phyloP scores from a whole-genome alignment of 2,329 filamentous ascomycete genomes.

The Thyridium curvatum region DNA sequence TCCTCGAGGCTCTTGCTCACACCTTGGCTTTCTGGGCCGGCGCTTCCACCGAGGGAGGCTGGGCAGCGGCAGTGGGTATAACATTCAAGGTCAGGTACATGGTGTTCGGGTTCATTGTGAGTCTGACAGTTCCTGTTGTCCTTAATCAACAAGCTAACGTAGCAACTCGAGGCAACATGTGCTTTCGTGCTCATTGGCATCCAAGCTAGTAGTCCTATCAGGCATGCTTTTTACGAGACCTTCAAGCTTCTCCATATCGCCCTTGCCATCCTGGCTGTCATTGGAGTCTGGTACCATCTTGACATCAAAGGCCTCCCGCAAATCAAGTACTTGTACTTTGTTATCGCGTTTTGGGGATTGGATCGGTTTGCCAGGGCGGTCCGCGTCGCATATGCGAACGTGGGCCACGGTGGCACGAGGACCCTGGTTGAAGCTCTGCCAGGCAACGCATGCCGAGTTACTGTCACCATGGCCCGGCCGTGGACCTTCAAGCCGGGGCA shows the following conservation, averaged over 20 bases:
- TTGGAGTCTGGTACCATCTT: slow-evolving; percentile 63
- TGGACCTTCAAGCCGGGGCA: slow-evolving; percentile 71
- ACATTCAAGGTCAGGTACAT: slow-evolving; percentile 38
- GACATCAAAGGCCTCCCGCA: slow-evolving; percentile 48
- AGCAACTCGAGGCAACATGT: slow-evolving; percentile 40
- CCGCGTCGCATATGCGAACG: slow-evolving; percentile 58
- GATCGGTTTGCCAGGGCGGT: slow-evolving; percentile 57
- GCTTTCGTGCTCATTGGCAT: slow-evolving; percentile 58
- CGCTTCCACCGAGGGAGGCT: slow-evolving; percentile 33
- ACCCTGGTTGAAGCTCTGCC: slow-evolving; percentile 70
- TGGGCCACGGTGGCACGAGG: slow-evolving; percentile 59
- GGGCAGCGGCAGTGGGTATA: slow-evolving; percentile 32
- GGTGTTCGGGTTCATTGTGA: slow-evolving; percentile 57
- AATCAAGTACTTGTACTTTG: slow-evolving; percentile 52
- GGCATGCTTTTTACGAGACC: slow-evolving; percentile 74
- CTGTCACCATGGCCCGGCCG: slow-evolving; percentile 67
- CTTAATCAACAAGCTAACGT: too few species aligned
- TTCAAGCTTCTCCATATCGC: slow-evolving; percentile 70
- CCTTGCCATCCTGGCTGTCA: slow-evolving; percentile 52
- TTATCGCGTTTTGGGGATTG: slow-evolving; percentile 59
- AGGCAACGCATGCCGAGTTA: slow-evolving; percentile 68
- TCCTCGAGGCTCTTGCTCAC: slow-evolving; percentile 63
- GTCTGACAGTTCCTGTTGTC: slow-evolving; percentile 16
- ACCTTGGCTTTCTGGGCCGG: slow-evolving; percentile 51
- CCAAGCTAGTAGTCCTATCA: slow-evolving; percentile 63